Evolutionary conservation across 805 yeast genomes (phyloP), one percentile per base, ranked within the genome.

Genomic region (Ogataea glucozyma): DNA sequence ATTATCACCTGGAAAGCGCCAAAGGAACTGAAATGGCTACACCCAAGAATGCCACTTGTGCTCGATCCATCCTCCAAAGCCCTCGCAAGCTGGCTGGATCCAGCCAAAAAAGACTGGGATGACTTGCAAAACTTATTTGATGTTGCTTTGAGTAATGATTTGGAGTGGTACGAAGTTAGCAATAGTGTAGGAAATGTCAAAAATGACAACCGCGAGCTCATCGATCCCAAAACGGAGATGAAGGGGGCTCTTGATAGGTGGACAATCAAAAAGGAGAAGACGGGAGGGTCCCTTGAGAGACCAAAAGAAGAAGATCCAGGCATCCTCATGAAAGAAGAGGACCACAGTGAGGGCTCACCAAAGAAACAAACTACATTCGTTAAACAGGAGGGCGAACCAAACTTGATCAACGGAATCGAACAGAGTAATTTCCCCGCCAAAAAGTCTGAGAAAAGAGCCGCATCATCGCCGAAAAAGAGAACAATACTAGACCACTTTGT

Each of bases 1-100:
- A 78, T 90, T 1, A 71, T 88, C 1, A 90, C 97, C 0, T 84
- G 85, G 0, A 76, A 78, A 1, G 91, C 95, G 0, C 75, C 82
- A 0, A 62, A 71, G 27, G 75, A 75, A 34, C 49, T 89, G 48
- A 62, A 67, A 31, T 83, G 88, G 85, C 61, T 90, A 3, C 97
- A 90, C 59, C 62, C 67, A 1, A 69, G 97, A 19, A 87, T 88
- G 79, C 97, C 97, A 0, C 69, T 85, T 2, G 72, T 88, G 11
- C 43, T 88, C 5, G 72, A 68, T 21, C 86, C 88, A 0, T 80
- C 76, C 0, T 63, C 80, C 0, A 51, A 66, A n/a, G 76, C 72
- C 30, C 80, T 90, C 76, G 58, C 72, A 4, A 53, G 58, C 3
- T 90, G 96, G 96, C 61, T 88, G 26, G 67, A 76, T 40, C 72